Percentiles rank a stretch among this genome's conserved stretches.
These are phyloP conservation scores for Cymbopogon flexuosus DNA, from an alignment of 202 grass and related monocot genomes.

Conservation along the genomic window DNA sequence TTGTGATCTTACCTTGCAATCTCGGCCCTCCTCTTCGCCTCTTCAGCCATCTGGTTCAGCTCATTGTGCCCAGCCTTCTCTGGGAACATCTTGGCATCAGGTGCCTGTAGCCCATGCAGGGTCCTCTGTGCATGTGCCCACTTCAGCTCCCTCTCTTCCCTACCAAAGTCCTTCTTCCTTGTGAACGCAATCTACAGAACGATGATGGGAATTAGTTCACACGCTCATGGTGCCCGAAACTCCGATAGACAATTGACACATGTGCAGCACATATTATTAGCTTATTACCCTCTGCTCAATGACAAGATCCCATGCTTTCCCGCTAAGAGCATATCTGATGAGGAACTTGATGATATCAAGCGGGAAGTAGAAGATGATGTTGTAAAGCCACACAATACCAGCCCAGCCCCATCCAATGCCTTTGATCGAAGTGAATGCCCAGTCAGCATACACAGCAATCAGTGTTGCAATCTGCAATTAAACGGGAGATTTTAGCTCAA, in stretches of 20 bases:
- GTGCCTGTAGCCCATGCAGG: slow-evolving; percentile 48
- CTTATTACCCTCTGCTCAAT: slow-evolving; percentile 42
- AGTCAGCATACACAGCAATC: slow-evolving; percentile 44
- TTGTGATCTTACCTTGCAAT: slow-evolving; percentile 40
- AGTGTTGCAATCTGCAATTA: slow-evolving; percentile 45
- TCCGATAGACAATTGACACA: neutral
- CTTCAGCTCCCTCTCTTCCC: slow-evolving; percentile 47
- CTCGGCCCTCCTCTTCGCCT: slow-evolving; percentile 46
- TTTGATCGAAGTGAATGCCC: slow-evolving; percentile 51
- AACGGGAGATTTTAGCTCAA: neutral
- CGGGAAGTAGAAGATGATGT: slow-evolving; percentile 44
- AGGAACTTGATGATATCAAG: slow-evolving; percentile 49
- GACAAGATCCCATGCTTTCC: slow-evolving; percentile 49
- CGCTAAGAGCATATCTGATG: slow-evolving; percentile 44
- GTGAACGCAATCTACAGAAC: slow-evolving; percentile 39
- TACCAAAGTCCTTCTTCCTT: slow-evolving; percentile 51
- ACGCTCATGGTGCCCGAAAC: neutral
- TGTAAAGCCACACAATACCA: slow-evolving; percentile 53
- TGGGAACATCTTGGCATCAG: slow-evolving; percentile 30
- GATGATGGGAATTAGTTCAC: neutral
- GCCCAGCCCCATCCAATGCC: slow-evolving; percentile 61
- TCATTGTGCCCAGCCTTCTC: slow-evolving; percentile 33
- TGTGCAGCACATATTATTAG: neutral
- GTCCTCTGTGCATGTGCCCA: slow-evolving; percentile 57
- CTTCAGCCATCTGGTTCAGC: slow-evolving; percentile 46